These are phyloP conservation scores for Teratosphaeria epicoccoides DNA, from an alignment of 2,329 filamentous ascomycete genomes.

Conservation along the genomic window DNA sequence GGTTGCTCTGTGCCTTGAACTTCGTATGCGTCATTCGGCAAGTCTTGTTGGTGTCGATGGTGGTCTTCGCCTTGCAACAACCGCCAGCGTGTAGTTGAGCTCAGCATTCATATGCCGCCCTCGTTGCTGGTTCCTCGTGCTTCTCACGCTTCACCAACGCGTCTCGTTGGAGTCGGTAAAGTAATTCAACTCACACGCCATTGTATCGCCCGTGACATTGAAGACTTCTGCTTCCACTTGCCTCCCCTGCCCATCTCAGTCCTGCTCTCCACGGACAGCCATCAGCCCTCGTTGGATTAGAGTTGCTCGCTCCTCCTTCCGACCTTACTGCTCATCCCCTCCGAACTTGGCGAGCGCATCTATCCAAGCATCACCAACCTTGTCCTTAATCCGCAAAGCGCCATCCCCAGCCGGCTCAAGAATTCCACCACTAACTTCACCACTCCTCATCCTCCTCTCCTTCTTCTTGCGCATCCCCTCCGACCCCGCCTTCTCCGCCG, in stretches of 20 bases:
- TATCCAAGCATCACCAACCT: background rate
- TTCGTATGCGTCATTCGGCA: no score
- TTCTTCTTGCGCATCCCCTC: background rate
- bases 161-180: background rate
- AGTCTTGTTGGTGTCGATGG: no score
- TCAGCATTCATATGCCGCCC: background rate
- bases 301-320: background rate
- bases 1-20: no score
- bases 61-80: slow-evolving; percentile 27
- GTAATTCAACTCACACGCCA: background rate
- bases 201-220: background rate
- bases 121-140: background rate
- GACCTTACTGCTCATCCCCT: background rate
- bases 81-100: background rate
- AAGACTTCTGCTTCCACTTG: background rate
- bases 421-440: background rate
- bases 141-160: background rate
- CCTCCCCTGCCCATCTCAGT: background rate
- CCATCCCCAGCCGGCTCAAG: background rate
- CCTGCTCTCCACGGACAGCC: background rate
- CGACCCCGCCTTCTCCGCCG: no score
- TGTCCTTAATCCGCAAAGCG: background rate
- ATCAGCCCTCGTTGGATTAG: background rate
- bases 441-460: background rate
- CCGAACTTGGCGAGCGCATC: background rate